A percentile compares a stretch with the other conserved stretches of the same genome.
These are phyloP conservation scores for Fusarium longipes DNA, from an alignment of 2,329 filamentous ascomycete species.

Conservation along the genomic window DNA sequence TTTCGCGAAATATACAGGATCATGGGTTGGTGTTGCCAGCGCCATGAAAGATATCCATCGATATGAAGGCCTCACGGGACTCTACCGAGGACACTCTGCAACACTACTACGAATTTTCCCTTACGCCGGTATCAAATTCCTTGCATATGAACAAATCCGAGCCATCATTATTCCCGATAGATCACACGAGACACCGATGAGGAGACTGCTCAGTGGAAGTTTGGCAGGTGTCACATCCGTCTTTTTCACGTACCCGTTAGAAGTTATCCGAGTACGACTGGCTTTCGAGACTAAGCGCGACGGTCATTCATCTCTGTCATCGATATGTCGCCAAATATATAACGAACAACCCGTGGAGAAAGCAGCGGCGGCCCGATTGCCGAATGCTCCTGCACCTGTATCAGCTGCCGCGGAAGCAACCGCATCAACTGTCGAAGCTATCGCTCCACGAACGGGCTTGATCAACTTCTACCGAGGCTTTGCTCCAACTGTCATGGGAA, in stretches of 20 bases:
- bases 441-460: constrained; percentile 74
- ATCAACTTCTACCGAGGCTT: constrained; percentile 97
- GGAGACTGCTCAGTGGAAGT: constrained; percentile 79
- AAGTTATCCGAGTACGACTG: constrained; percentile 90
- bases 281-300: constrained; percentile 92
- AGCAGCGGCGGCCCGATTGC: constrained; percentile 45
- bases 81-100: constrained; percentile 94
- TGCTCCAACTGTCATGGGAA: constrained; percentile 87
- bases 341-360: constrained; percentile 70
- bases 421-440: constrained; percentile 55
- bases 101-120: constrained; percentile 95
- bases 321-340: constrained; percentile 89
- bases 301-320: constrained; percentile 74
- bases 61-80: constrained; percentile 76
- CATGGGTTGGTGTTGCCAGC: constrained; percentile 83
- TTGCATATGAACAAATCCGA: constrained; percentile 97
- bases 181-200: constrained; percentile 81
- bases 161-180: constrained; percentile 76
- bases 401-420: constrained; percentile 57
- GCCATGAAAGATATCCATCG: constrained; percentile 87
- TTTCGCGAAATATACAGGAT: constrained; percentile 91
- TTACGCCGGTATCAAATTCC: constrained; percentile 97
- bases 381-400: constrained; percentile 42
- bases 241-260: constrained; percentile 95
- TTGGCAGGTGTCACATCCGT: constrained; percentile 89